Evolutionary conservation across 1,284 basidiomycete genomes (phyloP), one percentile per base, ranked within the genome.

Genomic region (Trichosporon sp.): DNA sequence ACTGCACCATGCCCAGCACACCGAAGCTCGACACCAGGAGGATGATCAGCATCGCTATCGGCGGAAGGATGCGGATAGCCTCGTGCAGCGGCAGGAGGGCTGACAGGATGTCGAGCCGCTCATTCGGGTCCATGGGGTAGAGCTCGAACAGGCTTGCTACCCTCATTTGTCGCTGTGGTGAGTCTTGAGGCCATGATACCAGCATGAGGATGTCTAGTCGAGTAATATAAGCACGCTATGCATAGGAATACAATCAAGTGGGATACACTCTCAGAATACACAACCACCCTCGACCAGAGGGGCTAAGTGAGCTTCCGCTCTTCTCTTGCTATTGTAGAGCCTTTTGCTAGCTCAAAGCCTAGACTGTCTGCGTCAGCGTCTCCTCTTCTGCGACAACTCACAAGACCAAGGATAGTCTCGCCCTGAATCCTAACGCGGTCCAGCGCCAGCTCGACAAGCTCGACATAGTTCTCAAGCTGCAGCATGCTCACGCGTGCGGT

Each of bases 381-480:
- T n/a, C 8, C 11, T 2, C 27, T 21, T 7, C 4, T 10, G 13
- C n/a, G 13, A 13, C 13, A 29, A 16, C 49, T 29, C 27, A 29
- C 25, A 29, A 54, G 25, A 27, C 49, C 27, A 14, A 54, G 49
- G 3, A 54, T 54, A 8, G 49, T 54, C 49, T 54, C 49, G 27
- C 49, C 49, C 25, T 54, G 49, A 2, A 31, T 29, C 16, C 49
- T 25, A 7, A 54, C 49, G 27, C 49, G 78, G 59, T 79, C 78
- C 9, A 79, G 70, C 13, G 78, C 78, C 46, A 77, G 74, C 59
- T 78, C 78, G 37, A 76, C 73, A 1, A 79, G 69, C 62, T 77
- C 78, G 62, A 75, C 65, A 57, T 78, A 73, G 9, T 67, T 57
- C 40, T 62, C 61, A 16, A 54, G 25, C 29, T 54, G 49, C 6